These are phyloP conservation scores for Heliosperma pusillum DNA, from an alignment of 148 eudicot genomes.

Conservation along the genomic window DNA sequence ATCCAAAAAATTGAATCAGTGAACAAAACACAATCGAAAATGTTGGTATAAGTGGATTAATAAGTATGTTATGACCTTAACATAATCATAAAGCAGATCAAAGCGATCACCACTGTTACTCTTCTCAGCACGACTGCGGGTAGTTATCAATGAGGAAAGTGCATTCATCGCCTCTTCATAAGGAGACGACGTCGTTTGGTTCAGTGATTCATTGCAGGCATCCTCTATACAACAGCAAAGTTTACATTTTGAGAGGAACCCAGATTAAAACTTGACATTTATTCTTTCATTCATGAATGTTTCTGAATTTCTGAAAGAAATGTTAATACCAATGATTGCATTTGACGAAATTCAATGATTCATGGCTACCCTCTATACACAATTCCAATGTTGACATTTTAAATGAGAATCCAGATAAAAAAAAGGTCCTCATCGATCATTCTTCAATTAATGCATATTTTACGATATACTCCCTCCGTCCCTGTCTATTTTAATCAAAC, in stretches of 20 bases:
- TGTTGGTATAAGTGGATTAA: not conserved
- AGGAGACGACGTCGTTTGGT: conserved; percentile 27
- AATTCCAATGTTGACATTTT: not conserved
- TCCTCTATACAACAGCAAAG: conserved; percentile 22
- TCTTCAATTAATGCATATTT: not conserved
- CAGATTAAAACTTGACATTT: conserved; percentile 1
- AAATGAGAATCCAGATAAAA: not conserved
- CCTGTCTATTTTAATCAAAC: too few species aligned
- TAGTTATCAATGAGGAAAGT: conserved; percentile 77
- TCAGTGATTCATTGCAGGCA: conserved; percentile 34
- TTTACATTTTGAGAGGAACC: conserved; percentile 13
- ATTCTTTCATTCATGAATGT: not conserved
- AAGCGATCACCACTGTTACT: conserved; percentile 66
- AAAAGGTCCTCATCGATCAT: not conserved
- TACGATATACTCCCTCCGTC: not conserved
- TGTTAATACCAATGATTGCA: not conserved
- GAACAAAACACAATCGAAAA: not conserved
- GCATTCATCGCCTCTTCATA: conserved; percentile 90
- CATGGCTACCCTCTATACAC: not conserved
- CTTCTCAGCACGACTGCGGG: conserved; percentile 76
- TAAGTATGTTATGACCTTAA: conserved; percentile 45
- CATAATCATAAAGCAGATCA: conserved; percentile 66
- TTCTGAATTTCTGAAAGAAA: not conserved
- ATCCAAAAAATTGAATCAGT: not conserved
- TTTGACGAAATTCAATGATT: not conserved